Evolutionary conservation across 441 rosid species (phyloP), one percentile per base, ranked within the genome.

Genomic region (Eruca vesicaria): DNA sequence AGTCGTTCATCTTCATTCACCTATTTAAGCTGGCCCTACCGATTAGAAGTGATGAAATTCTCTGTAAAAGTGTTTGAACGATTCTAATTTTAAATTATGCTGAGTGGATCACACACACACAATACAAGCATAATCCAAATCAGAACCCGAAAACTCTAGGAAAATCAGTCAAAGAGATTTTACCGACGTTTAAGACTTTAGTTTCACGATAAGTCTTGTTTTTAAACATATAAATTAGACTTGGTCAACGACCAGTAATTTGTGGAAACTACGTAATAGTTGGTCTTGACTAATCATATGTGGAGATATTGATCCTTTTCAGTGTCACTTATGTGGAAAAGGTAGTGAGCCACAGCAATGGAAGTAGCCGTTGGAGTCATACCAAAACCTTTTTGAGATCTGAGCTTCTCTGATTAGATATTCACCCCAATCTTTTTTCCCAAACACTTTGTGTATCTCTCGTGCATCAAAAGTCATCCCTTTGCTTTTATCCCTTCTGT

Each of bases 381-480:
- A 93, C 67, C 33, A 64, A 57, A 76, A 88, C 26, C 94, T 82
- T 62, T 93, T 89, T 3, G 98, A 96, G 79, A 96, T 90, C 79
- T 96, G 98, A 85, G 94, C 98, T 84, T 96, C 99, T 2, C 79
- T 79, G 69, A 96, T 86, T 56, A 78, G 84, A 86, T 96, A 93
- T 50, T 82, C 83, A 26, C 98, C 99, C 97, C 98, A 93, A 15
- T 86, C 88, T 76, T 84, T 80, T 0, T 84, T 73, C 76, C 90
- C 92, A 77, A 82, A 93, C 73, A 69, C 86, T 74, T 78, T 74
- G 83, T 80, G 87, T 57, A 91, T 89, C 79, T 81, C 87, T 55
- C 88, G 63, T 0, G 94, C 98, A 58, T 96, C 91, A 53, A 96
- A 91, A 18, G 82, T 79, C 28, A 31, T 5, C 80, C 59, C 77